phyloP scores from a whole-genome alignment of 257 asterid genomes.

The Ligustrum vulgare region DNA sequence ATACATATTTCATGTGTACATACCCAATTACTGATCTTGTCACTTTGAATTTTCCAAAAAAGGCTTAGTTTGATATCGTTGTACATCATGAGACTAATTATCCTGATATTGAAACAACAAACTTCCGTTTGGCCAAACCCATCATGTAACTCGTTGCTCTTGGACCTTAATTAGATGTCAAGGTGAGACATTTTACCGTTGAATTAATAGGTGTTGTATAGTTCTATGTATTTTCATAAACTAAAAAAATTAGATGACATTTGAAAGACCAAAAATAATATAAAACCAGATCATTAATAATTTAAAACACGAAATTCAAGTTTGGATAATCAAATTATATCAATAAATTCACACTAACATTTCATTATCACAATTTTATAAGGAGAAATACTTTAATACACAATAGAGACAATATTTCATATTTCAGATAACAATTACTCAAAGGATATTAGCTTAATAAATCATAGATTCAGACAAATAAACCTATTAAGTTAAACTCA shows the following conservation, averaged over 20 bases:
- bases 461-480: neutral
- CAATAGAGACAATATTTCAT: neutral
- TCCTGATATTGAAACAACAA: neutral
- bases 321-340: slow-evolving; percentile 6
- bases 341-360: neutral
- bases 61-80: too few relatives aligned
- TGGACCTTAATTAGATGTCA: neutral
- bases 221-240: neutral
- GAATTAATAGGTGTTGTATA: neutral
- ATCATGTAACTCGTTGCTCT: neutral
- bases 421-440: neutral
- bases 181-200: neutral
- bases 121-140: neutral
- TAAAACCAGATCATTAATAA: neutral
- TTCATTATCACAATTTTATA: neutral
- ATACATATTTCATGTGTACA: neutral
- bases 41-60: neutral
- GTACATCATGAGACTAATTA: neutral
- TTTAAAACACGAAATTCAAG: neutral
- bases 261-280: neutral
- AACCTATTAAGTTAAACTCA: slow-evolving; percentile 7
- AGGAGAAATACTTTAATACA: neutral
- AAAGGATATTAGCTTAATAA: slow-evolving; percentile 7
- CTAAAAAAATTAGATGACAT: neutral
- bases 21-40: neutral